Percentiles rank a stretch among this genome's conserved stretches.
These are phyloP conservation scores for Monosporascus sp. DNA, from an alignment of 2,329 filamentous ascomycete genomes.

Conservation along the genomic window DNA sequence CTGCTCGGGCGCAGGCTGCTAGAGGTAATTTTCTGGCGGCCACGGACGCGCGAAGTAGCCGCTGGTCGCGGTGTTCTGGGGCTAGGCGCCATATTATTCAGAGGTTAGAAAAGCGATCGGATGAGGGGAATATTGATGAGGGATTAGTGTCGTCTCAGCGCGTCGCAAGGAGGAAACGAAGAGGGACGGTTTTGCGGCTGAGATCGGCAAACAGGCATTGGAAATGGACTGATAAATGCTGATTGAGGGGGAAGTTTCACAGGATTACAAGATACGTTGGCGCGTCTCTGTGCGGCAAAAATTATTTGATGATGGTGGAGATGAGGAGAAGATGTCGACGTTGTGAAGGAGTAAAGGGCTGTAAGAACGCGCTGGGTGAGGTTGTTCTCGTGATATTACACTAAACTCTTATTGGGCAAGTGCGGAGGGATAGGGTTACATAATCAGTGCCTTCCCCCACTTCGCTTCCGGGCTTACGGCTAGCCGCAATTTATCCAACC, in stretches of 20 bases:
- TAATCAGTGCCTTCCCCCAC: constrained; percentile 6
- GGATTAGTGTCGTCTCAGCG: constrained; percentile 22
- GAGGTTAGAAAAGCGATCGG: constrained; percentile 2
- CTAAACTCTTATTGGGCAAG: constrained; percentile 16
- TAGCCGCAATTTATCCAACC: not conserved
- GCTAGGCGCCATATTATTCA: constrained; percentile 23
- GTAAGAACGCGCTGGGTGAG: constrained; percentile 17
- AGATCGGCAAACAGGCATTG: constrained; percentile 27
- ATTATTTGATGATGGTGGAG: not conserved
- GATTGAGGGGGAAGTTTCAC: not conserved
- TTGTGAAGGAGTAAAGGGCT: constrained; percentile 13
- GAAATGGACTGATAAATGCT: constrained; percentile 9
- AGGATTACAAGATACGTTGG: not conserved
- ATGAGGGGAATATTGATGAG: constrained; percentile 10
- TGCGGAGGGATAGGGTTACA: constrained; percentile 13
- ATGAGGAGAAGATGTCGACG: not conserved
- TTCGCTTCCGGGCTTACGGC: not conserved
- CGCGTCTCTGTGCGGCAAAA: constrained; percentile 1
- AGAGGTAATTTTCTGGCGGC: constrained; percentile 15
- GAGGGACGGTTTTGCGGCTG: constrained; percentile 21
- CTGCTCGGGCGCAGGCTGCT: constrained; percentile 25
- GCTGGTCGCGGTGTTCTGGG: constrained; percentile 25
- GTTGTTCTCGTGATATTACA: constrained; percentile 16
- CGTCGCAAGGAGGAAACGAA: constrained; percentile 27
- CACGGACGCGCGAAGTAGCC: constrained; percentile 18